Conservation (phyloP, 2,329 filamentous ascomycete species). For the Amauroascus niger region DNA sequence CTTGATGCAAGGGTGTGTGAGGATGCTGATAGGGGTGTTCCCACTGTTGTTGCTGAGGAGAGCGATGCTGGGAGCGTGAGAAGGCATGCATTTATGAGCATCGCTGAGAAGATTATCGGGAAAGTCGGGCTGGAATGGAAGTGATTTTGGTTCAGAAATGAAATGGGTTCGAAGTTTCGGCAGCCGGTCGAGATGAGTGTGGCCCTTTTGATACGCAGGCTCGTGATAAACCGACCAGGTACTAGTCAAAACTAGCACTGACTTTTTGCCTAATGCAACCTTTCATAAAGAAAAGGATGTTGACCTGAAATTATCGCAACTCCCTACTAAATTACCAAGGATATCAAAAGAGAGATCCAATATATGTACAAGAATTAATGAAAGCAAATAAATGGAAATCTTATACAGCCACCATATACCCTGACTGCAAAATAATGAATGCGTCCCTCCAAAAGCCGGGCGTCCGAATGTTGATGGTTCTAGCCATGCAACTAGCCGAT, state of each 20-base stretch:
- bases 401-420: not conserved
- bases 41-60: constrained; percentile 81
- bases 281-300: too few species aligned
- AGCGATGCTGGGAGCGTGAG: constrained; percentile 51
- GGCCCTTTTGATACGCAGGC: too few species aligned
- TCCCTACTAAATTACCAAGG: too few species aligned
- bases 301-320: too few species aligned
- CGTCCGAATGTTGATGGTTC: too few species aligned
- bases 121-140: constrained; percentile 38
- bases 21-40: constrained; percentile 76
- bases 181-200: too few species aligned
- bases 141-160: constrained; percentile 8
- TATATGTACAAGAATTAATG: not conserved
- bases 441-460: not conserved
- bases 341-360: too few species aligned
- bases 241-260: too few species aligned
- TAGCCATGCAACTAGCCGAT: not conserved
- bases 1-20: constrained; percentile 78
- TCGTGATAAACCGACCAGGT: too few species aligned
- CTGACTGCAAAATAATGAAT: not conserved
- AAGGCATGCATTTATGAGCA: constrained; percentile 59
- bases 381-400: not conserved
- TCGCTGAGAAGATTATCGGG: constrained; percentile 49
- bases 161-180: not conserved
- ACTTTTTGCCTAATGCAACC: too few species aligned